These are phyloP conservation scores for Xylaria sp. DNA, from an alignment of 2,329 filamentous ascomycete species.

Conservation along the genomic window DNA sequence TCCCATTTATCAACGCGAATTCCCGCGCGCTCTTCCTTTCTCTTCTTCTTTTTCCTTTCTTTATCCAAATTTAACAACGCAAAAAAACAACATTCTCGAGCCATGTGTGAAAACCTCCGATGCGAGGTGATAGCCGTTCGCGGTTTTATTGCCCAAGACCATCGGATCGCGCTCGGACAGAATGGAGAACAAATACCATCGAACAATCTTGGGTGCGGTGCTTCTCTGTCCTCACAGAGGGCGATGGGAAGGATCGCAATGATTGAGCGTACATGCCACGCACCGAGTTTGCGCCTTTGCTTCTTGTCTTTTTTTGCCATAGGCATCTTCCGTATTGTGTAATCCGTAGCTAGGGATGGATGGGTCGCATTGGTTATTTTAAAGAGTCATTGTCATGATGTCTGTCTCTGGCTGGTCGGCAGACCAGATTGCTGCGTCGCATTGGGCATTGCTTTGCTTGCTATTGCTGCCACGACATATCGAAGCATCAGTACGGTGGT, in stretches of 20 bases:
- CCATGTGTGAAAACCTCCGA: constrained; percentile 34
- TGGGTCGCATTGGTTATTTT: background rate
- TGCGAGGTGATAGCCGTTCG: constrained; percentile 41
- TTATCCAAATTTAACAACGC: constrained; percentile 43
- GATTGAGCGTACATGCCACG: constrained; percentile 50
- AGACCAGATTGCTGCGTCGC: too few relatives aligned
- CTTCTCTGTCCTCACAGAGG: constrained; percentile 39
- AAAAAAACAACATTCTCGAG: constrained; percentile 44
- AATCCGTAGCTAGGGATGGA: background rate
- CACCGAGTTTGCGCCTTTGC: background rate
- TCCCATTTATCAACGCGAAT: constrained; percentile 14
- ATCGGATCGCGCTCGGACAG: constrained; percentile 42
- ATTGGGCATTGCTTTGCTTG: too few relatives aligned
- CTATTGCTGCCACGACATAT: too few relatives aligned
- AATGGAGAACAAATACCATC: constrained; percentile 48
- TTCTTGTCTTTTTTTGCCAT: background rate
- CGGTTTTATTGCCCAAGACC: constrained; percentile 42
- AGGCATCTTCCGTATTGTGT: too few relatives aligned
- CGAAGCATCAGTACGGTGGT: too few relatives aligned
- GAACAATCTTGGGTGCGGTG: constrained; percentile 58
- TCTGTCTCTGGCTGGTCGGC: too few relatives aligned
- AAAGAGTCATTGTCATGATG: too few relatives aligned
- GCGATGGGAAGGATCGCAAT: constrained; percentile 53
- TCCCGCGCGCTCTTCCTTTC: constrained; percentile 12
- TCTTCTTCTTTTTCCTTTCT: constrained; percentile 30